Evolutionary conservation across 2,329 filamentous ascomycete species (phyloP).

Genomic region (Pestalotiopsis sp.): DNA sequence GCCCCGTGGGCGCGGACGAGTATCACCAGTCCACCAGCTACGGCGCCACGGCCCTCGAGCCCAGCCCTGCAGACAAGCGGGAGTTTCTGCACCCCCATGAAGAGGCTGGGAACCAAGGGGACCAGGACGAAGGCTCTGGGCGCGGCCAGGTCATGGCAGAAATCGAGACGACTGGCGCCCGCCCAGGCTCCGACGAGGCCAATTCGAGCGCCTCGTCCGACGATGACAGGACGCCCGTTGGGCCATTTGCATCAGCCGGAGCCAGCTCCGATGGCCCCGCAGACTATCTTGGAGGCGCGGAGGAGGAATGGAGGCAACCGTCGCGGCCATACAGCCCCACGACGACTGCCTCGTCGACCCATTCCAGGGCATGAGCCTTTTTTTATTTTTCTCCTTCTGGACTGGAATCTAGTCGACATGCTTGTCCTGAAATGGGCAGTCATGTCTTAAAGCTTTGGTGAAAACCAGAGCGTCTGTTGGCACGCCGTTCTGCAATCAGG

Average conservation of each 20-base stretch:
- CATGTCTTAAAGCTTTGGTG: not conserved
- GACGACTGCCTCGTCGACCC: not conserved
- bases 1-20: not conserved
- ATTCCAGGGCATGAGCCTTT: not conserved
- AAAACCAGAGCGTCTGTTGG: not conserved
- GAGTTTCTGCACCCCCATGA: not conserved
- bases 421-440: not conserved
- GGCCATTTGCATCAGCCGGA: not conserved
- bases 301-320: not conserved
- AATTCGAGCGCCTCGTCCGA: not conserved
- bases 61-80: not conserved
- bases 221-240: not conserved
- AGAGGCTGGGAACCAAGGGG: not conserved
- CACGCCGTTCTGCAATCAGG: not conserved
- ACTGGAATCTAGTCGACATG: not conserved
- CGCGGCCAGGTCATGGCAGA: not conserved
- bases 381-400: no score
- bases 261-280: not conserved
- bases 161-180: not conserved
- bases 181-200: not conserved
- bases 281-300: not conserved
- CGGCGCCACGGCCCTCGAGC: not conserved
- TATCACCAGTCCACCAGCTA: constrained; percentile 1
- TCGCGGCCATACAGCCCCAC: not conserved
- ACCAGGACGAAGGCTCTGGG: not conserved